phyloP scores from a whole-genome alignment of 2,329 filamentous ascomycete species.

The Xylariales sp. region DNA sequence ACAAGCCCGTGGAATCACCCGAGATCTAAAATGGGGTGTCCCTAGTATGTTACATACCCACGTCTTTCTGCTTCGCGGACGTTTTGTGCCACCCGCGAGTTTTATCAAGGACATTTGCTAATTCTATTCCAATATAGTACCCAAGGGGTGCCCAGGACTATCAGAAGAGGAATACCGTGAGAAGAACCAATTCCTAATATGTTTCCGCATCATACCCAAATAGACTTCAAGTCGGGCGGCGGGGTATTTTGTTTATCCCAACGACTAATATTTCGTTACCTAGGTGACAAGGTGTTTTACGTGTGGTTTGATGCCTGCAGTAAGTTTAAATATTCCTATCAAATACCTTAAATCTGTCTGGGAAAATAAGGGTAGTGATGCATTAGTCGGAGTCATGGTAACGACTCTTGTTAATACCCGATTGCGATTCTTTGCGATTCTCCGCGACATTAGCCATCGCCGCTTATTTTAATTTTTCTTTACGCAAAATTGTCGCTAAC shows the following conservation, averaged over 20 bases:
- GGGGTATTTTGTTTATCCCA: too few relatives aligned
- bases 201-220: background rate
- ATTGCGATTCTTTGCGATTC: background rate
- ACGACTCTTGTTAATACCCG: background rate
- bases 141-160: slow-evolving; percentile 59
- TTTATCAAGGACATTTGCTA: background rate
- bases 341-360: background rate
- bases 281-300: slow-evolving; percentile 77
- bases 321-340: slow-evolving; percentile 9
- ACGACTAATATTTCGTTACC: background rate
- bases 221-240: background rate
- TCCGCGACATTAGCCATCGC: background rate
- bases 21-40: slow-evolving; percentile 91
- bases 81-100: background rate
- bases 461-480: too few relatives aligned
- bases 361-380: background rate
- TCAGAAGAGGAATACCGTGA: slow-evolving; percentile 62
- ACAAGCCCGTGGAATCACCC: slow-evolving; percentile 87
- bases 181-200: background rate
- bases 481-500: background rate
- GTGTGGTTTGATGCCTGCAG: slow-evolving; percentile 86
- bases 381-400: background rate
- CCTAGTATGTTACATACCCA: slow-evolving; percentile 48
- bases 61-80: background rate
- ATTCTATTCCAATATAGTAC: slow-evolving; percentile 51